Percentiles rank a stretch among this genome's conserved stretches.
phyloP scores from a whole-genome alignment of 2,329 filamentous ascomycete species.

The Pestalotiopsis sp. region DNA sequence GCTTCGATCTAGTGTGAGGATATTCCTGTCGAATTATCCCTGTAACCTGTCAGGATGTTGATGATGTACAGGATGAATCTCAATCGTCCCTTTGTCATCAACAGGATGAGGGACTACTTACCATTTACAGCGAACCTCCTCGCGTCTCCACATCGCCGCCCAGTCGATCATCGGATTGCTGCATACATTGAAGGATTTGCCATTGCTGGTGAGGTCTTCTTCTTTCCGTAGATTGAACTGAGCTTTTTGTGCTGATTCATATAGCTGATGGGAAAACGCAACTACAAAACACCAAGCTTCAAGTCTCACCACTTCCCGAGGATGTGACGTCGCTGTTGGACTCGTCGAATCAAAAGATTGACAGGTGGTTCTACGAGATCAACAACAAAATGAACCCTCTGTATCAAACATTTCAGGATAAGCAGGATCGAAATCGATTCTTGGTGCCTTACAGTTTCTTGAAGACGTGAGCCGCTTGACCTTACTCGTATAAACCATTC shows the following conservation, averaged over 20 bases:
- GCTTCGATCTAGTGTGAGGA: slow-evolving; percentile 1
- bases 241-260: not conserved
- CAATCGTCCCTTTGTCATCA: slow-evolving; percentile 8
- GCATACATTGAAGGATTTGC: slow-evolving; percentile 2
- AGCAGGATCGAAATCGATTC: slow-evolving; percentile 9
- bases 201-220: not conserved
- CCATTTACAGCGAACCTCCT: not conserved
- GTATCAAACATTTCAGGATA: slow-evolving; percentile 7
- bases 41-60: not conserved
- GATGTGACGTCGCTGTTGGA: slow-evolving; percentile 1
- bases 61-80: not conserved
- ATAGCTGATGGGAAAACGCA: slow-evolving; percentile 3
- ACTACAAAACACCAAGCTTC: slow-evolving; percentile 6
- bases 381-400: slow-evolving; percentile 12
- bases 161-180: slow-evolving; percentile 5
- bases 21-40: not conserved
- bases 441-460: slow-evolving; percentile 5
- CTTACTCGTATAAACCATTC: no score
- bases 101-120: slow-evolving; percentile 9
- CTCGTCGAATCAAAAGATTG: not conserved
- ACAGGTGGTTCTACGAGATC: slow-evolving; percentile 10
- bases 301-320: not conserved
- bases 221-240: not conserved
- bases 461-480: not conserved
- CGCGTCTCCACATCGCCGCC: not conserved